Base-by-base conservation (phyloP, 2,329 filamentous ascomycete species). In the Onygenales sp. region DNA sequence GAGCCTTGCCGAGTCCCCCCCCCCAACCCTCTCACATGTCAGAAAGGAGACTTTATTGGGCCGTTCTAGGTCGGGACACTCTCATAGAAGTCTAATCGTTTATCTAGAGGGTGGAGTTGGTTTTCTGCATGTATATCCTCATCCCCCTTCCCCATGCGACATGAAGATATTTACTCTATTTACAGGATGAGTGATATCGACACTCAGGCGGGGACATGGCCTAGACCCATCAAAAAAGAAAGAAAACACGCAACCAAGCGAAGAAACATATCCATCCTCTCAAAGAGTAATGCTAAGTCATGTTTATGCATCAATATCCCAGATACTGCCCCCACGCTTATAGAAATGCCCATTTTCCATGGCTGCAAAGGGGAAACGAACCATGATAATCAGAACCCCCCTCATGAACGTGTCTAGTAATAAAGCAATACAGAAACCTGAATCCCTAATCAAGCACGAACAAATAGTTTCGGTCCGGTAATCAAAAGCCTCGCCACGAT, bases 401-500 rank as follows among this genome's bases (percentile, higher is more conserved):
- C 11, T 13, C 7, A n/a, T 49, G 10, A n/a, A 7, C 5, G 3
- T 5, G 47, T 31, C 21, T 36, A 14, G 13, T 1, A 31, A 33
- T 6, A 48, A 27, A 3, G 5, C 33, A 8, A 17, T 10, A 39
- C 13, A 47, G 14, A 47, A 8, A 13, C 17, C 32, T 33, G 35
- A 17, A 44, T 42, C 31, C 14, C 27, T 27, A n/a, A 52, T 69
- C 58, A 72, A 21, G 63, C 62, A 45, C 61, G 61, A 27, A 58
- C 55, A 45, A 59, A 53, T 8, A 72, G 43, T 7, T 57, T 61
- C 3, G 59, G 60, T 2, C 69, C 69, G 1, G 68, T 66, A 45
- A 65, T 67, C 43, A 69, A 57, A 17, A 70, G 57, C 43, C 70
- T 60, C 51, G 71, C 51, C 9, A 17, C 38, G 6, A 36, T 14